Percentiles rank a stretch among this genome's conserved stretches.
These are phyloP conservation scores for Cordyceps pruinosa DNA, from an alignment of 2,329 filamentous ascomycete genomes.

Conservation along the genomic window DNA sequence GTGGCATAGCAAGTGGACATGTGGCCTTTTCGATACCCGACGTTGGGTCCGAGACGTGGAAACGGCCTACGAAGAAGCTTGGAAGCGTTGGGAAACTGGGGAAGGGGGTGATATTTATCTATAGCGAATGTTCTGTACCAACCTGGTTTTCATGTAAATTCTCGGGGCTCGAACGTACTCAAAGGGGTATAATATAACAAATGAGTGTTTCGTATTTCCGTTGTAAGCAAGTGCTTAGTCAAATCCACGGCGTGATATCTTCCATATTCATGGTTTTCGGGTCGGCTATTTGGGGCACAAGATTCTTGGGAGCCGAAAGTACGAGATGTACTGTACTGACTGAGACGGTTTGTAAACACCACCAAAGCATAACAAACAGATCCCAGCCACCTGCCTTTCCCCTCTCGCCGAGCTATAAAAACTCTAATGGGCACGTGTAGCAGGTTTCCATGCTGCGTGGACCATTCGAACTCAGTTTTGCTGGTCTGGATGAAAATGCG, in stretches of 20 bases:
- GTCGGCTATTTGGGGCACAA: too few relatives aligned
- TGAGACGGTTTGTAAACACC: too few relatives aligned
- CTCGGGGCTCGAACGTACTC: background rate
- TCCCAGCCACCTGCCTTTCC: too few relatives aligned
- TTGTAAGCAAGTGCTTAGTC: background rate
- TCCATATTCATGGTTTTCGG: background rate
- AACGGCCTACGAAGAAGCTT: conserved; percentile 79
- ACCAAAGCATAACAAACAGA: too few relatives aligned
- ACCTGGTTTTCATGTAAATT: background rate
- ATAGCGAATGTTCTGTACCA: conserved; percentile 18
- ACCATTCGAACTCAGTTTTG: too few relatives aligned
- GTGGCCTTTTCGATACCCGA: conserved; percentile 82
- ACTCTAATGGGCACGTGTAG: too few relatives aligned
- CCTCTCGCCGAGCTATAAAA: too few relatives aligned
- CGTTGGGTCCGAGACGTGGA: conserved; percentile 91
- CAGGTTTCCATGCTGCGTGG: too few relatives aligned
- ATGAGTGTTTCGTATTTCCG: too few relatives aligned
- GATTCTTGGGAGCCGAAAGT: too few relatives aligned
- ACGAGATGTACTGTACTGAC: too few relatives aligned
- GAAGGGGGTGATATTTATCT: conserved; percentile 93
- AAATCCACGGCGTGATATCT: background rate
- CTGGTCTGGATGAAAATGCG: too few relatives aligned
- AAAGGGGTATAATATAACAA: background rate
- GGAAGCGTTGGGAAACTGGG: conserved; percentile 79
- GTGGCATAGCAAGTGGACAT: conserved; percentile 77